A percentile compares a stretch with the other conserved stretches of the same genome.
Conservation (phyloP, 1,139 yeast species). For the Debaryomyces robertsiae region DNA sequence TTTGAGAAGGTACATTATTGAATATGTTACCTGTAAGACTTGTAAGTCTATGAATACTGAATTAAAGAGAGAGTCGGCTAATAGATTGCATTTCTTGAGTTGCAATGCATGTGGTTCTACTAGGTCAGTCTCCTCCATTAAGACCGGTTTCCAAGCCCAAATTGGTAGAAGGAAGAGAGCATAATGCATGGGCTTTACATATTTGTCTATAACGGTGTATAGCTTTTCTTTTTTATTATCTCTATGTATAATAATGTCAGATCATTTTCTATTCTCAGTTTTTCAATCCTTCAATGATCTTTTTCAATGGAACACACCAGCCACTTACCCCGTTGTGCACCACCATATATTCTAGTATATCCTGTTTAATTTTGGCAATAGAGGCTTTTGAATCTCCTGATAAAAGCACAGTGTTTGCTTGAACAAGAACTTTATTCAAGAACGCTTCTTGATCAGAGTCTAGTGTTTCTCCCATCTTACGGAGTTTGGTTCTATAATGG, state of each 20-base stretch:
- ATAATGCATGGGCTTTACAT: conserved; percentile 9
- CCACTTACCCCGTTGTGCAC: conserved; percentile 51
- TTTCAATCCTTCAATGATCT: conserved; percentile 39
- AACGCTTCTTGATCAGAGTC: conserved; percentile 20
- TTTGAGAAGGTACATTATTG: conserved; percentile 92
- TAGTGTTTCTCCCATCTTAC: background rate
- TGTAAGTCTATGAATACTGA: conserved; percentile 98
- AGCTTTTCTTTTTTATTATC: conserved; percentile 9
- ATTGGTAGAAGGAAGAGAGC: conserved; percentile 71
- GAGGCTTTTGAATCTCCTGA: conserved; percentile 9
- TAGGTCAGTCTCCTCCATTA: conserved; percentile 94
- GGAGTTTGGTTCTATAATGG: conserved; percentile 5
- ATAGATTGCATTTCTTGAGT: conserved; percentile 95
- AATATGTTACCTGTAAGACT: conserved; percentile 97
- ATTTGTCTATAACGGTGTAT: conserved; percentile 5
- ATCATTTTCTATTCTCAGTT: conserved; percentile 5
- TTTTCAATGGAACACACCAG: conserved; percentile 61
- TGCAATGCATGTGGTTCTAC: conserved; percentile 98
- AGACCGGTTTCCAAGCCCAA: conserved; percentile 99
- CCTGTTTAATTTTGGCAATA: conserved; percentile 23
- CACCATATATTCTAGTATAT: conserved; percentile 50
- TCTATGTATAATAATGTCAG: conserved; percentile 15
- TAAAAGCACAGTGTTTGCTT: conserved; percentile 10
- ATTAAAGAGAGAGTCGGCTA: conserved; percentile 90
- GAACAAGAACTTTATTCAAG: conserved; percentile 17